These are phyloP conservation scores for Globisporangium abappressorium DNA, from an alignment of 352 stramenopile genomes.

Conservation along the genomic window DNA sequence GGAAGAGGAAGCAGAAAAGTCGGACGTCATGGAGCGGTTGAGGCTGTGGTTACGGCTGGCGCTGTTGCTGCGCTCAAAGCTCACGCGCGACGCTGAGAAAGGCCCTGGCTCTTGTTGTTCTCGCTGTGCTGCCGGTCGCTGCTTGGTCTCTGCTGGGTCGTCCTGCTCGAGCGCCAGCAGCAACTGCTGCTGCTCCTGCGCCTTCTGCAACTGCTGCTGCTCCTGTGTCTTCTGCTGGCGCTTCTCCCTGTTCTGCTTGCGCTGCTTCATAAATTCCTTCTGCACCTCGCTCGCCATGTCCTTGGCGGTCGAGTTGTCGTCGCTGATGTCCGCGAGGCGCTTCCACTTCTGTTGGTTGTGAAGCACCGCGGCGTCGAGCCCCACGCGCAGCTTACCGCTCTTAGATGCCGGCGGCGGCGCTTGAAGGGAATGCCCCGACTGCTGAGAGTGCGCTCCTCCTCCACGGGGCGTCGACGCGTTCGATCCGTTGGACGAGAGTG, in stretches of 20 bases:
- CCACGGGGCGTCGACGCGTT: constrained; percentile 12
- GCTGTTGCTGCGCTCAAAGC: background rate
- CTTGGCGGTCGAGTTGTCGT: constrained; percentile 79
- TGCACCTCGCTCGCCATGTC: constrained; percentile 83
- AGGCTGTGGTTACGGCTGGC: background rate
- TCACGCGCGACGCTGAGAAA: too few relatives aligned
- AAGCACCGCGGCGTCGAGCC: constrained; percentile 59
- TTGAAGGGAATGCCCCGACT: background rate
- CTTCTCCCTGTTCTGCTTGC: constrained; percentile 19
- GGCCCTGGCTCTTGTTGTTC: too few relatives aligned
- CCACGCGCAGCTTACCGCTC: constrained; percentile 39
- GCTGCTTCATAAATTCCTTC: constrained; percentile 61
- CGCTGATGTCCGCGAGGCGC: constrained; percentile 65
- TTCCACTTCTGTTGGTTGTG: constrained; percentile 87
- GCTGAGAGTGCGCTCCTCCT: too few relatives aligned
- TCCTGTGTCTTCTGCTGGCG: constrained; percentile 37
- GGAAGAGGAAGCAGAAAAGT: background rate
- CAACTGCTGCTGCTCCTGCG: too few relatives aligned
- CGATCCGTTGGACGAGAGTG: constrained; percentile 7
- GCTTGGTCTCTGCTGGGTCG: constrained; percentile 4
- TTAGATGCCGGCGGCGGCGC: background rate
- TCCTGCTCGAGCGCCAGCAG: constrained; percentile 21
- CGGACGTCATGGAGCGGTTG: constrained; percentile 11
- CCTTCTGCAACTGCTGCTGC: constrained; percentile 25
- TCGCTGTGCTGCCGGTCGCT: background rate